A percentile compares a stretch with the other conserved stretches of the same genome.
phyloP scores from a whole-genome alignment of 371 early-diverging fungal genomes.

The Capillidium heterosporum region DNA sequence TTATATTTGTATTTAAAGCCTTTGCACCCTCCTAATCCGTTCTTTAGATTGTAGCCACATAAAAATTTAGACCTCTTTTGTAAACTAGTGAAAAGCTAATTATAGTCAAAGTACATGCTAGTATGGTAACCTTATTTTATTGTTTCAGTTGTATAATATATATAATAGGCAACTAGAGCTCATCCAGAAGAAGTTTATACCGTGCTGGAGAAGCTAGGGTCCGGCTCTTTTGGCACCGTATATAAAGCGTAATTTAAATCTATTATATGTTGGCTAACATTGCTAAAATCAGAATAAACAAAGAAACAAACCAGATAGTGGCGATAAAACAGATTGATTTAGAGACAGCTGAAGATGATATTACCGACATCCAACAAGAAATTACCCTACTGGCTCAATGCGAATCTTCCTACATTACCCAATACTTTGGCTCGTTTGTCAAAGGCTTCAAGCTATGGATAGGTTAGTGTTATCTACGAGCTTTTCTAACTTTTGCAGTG shows the following conservation, averaged over 20 bases:
- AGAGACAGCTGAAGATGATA: constrained; percentile 90
- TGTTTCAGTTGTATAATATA: background rate
- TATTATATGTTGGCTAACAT: background rate
- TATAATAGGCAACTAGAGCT: constrained; percentile 1
- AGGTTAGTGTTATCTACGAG: constrained; percentile 29
- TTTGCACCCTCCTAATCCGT: too few relatives aligned
- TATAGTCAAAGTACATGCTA: too few relatives aligned
- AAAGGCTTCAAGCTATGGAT: constrained; percentile 79
- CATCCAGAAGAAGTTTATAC: constrained; percentile 23
- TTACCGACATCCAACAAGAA: constrained; percentile 94
- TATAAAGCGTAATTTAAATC: constrained; percentile 22
- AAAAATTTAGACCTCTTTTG: too few relatives aligned
- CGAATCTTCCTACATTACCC: constrained; percentile 75
- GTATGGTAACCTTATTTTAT: too few relatives aligned
- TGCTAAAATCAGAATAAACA: constrained; percentile 34
- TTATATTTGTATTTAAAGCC: too few relatives aligned
- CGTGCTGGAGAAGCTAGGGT: constrained; percentile 24
- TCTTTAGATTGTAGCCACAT: too few relatives aligned
- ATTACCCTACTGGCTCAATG: constrained; percentile 86
- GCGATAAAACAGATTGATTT: constrained; percentile 87
- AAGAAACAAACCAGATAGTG: constrained; percentile 53
- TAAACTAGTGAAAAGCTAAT: too few relatives aligned
- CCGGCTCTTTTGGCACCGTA: constrained; percentile 29
- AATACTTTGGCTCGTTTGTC: constrained; percentile 66
- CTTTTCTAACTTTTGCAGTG: constrained; percentile 29